phyloP scores from a whole-genome alignment of 2,329 filamentous ascomycete species.

The Apiospora saccharicola region DNA sequence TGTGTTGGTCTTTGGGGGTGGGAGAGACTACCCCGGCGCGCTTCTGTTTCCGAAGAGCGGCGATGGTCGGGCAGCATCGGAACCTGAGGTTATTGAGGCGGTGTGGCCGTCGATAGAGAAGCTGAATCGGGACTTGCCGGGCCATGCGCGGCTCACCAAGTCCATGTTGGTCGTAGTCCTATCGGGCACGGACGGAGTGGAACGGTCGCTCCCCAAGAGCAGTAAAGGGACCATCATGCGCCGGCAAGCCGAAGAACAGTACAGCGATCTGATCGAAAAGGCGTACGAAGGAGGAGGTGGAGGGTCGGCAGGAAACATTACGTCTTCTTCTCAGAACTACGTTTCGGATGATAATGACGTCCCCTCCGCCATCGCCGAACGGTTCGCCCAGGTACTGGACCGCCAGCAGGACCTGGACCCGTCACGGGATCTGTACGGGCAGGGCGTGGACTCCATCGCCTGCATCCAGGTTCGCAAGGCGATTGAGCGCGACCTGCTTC shows the following conservation, averaged over 20 bases:
- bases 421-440: slow-evolving; percentile 61
- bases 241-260: slow-evolving; percentile 57
- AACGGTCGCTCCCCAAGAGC: slow-evolving; percentile 59
- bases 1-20: slow-evolving; percentile 68
- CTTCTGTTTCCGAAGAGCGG: slow-evolving; percentile 56
- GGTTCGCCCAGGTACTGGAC: slow-evolving; percentile 44
- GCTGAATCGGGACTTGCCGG: slow-evolving; percentile 57
- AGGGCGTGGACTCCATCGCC: slow-evolving; percentile 67
- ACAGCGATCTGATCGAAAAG: slow-evolving; percentile 52
- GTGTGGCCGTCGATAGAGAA: slow-evolving; percentile 53
- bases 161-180: slow-evolving; percentile 59
- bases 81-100: slow-evolving; percentile 48
- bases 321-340: not conserved
- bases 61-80: slow-evolving; percentile 32
- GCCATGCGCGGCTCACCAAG: slow-evolving; percentile 57
- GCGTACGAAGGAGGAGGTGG: slow-evolving; percentile 48
- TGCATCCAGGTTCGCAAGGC: slow-evolving; percentile 58
- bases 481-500: slow-evolving; percentile 36
- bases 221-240: slow-evolving; percentile 69
- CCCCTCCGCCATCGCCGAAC: slow-evolving; percentile 38
- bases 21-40: slow-evolving; percentile 61
- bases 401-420: slow-evolving; percentile 35
- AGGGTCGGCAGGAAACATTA: slow-evolving; percentile 19
- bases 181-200: slow-evolving; percentile 32
- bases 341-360: slow-evolving; percentile 46